Base-by-base conservation (phyloP, 129 eudicot genomes). In the Lonicera japonica region DNA sequence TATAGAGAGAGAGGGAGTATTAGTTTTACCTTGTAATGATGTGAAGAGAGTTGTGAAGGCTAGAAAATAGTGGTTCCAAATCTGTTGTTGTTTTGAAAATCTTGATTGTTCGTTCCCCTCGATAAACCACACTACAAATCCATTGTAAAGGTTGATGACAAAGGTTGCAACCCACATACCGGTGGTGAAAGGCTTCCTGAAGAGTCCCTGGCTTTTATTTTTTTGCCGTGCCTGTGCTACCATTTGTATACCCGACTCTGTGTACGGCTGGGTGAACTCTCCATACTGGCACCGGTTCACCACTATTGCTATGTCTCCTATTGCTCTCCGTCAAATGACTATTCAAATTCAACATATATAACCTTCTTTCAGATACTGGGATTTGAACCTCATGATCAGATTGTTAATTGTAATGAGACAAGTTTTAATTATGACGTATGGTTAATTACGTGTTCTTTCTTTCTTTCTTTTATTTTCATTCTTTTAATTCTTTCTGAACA, bases 51-150 rank as follows among this genome's bases (percentile, higher is more conserved):
- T 46, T n/a, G 67, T 63, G 56, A 46, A 73, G 54, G 78, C 64
- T 18, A 73, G 45, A 73, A 73, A 20, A 73, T 17, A 34, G 71
- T 54, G 56, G 72, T 66, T 60, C 73, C 68, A 48, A 69, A 47
- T 20, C 66, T 73, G 34, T 61, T 70, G 16, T 38, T 18, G 36
- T 68, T 64, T 17, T 50, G 34, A 34, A 73, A 66, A 40, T 66
- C 58, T 52, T 45, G 62, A 66, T 66, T 73, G 18, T 63, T 36
- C n/a, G 3, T 60, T 53, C 12, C 64, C 66, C 52, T 74, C 79
- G 1, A 74, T 60, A 60, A 54, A 61, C 73, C 73, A 74, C 1
- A 74, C 64, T 0, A 74, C 53, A 1, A 61, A 45, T 45, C 64
- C 65, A 9, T 69, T 67, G 19, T 74, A 74, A 13, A 68, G 11